phyloP scores from a whole-genome alignment of 2,329 filamentous ascomycete species.

The Fusarium acutatum region DNA sequence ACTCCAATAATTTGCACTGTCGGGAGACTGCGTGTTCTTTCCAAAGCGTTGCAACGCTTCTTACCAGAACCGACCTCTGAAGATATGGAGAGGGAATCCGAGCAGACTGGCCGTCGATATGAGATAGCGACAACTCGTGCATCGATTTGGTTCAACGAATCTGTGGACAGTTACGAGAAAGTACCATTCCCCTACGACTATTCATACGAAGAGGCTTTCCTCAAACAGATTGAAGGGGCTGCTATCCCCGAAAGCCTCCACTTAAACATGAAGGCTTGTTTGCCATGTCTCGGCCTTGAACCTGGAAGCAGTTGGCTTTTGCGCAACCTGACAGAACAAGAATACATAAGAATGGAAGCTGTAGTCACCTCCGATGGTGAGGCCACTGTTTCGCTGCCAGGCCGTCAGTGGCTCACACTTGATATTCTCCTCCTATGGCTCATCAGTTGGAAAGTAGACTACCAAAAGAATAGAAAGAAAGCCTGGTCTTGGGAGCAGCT shows the following conservation, averaged over 20 bases:
- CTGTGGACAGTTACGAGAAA: not conserved
- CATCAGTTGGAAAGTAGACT: conserved; percentile 7
- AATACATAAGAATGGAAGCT: conserved; percentile 20
- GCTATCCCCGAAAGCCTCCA: not conserved
- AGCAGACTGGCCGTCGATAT: not conserved
- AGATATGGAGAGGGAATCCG: not conserved
- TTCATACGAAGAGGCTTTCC: not conserved
- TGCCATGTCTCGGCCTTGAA: not conserved
- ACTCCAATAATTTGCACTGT: conserved; percentile 2
- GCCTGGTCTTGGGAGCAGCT: conserved; percentile 1
- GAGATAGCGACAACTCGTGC: not conserved
- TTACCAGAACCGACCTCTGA: not conserved
- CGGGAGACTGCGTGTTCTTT: not conserved
- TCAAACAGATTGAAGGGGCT: not conserved
- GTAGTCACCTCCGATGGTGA: not conserved
- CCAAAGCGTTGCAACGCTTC: not conserved
- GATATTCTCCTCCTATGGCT: conserved; percentile 15
- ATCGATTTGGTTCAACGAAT: not conserved
- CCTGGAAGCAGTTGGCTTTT: conserved; percentile 8
- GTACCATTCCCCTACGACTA: not conserved
- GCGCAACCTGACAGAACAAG: not conserved
- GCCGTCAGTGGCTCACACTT: conserved; percentile 5
- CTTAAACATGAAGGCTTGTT: not conserved
- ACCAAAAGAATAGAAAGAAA: fast-evolving
- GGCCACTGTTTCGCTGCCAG: not conserved